Conservation (phyloP, 768 basidiomycete species). For the Hebeloma cylindrosporum region DNA sequence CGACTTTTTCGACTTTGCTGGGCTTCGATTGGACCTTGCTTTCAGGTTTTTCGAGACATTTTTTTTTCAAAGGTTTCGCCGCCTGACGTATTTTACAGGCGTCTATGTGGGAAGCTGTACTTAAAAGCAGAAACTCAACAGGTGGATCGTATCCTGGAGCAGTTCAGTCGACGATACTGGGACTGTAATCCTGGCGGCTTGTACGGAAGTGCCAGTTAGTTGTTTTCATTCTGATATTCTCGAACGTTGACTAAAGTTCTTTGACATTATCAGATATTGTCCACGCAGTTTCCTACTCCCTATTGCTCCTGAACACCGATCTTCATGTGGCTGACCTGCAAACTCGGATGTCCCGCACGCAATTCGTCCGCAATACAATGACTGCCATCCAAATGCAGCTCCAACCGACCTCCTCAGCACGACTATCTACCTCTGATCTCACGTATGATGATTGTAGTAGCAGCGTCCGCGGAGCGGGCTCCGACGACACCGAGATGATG, state of each 20-base stretch:
- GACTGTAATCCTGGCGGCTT: constrained; percentile 80
- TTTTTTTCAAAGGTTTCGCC: neutral
- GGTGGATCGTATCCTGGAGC: constrained; percentile 93
- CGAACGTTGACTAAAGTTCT: constrained; percentile 8
- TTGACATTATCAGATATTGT: constrained; percentile 73
- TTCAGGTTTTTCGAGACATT: constrained; percentile 62
- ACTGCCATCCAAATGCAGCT: constrained; percentile 79
- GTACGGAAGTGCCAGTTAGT: constrained; percentile 85
- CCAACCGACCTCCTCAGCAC: constrained; percentile 49
- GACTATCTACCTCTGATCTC: constrained; percentile 59
- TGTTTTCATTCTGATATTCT: neutral
- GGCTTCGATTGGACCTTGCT: constrained; percentile 80
- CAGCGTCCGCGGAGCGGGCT: constrained; percentile 55
- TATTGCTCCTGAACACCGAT: constrained; percentile 94
- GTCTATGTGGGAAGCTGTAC: constrained; percentile 87
- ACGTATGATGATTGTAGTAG: constrained; percentile 62
- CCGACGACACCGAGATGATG: constrained; percentile 56
- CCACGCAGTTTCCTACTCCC: constrained; percentile 92
- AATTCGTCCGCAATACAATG: constrained; percentile 93
- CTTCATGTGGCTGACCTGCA: constrained; percentile 91
- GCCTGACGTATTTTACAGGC: constrained; percentile 43
- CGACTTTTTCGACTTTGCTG: constrained; percentile 84
- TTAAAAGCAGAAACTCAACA: constrained; percentile 97
- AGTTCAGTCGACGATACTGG: constrained; percentile 89
- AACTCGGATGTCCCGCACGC: constrained; percentile 85